phyloP scores from a whole-genome alignment of 257 asterid genomes.

The Solanum rostratum region DNA sequence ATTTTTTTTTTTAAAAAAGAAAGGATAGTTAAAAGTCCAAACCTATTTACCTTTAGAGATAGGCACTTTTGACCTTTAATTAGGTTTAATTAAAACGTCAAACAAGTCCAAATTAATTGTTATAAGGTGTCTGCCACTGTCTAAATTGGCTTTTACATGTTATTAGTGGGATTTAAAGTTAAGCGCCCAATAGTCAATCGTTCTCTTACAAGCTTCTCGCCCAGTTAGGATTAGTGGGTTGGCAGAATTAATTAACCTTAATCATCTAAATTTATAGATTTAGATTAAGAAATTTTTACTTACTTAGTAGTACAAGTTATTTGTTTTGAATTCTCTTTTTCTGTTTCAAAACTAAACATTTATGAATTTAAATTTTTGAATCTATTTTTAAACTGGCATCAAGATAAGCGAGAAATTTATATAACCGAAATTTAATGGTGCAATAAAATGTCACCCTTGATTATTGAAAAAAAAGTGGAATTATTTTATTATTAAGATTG shows the following conservation, averaged over 20 bases:
- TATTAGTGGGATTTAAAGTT: background rate
- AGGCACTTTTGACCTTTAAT: background rate
- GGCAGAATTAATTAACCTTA: fast-evolving
- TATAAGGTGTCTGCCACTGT: constrained; percentile 1
- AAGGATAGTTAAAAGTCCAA: no score
- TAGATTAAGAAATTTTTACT: background rate
- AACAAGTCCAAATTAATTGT: background rate
- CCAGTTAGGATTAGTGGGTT: background rate
- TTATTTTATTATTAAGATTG: no score
- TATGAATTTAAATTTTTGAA: no score
- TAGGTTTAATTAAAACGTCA: background rate
- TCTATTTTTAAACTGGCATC: no score
- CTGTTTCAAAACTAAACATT: no score
- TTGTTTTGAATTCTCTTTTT: no score
- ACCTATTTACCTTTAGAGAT: background rate
- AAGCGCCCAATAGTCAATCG: background rate
- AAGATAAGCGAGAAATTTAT: background rate
- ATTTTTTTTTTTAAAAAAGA: no score
- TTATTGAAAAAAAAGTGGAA: no score
- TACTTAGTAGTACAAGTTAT: background rate
- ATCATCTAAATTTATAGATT: fast-evolving
- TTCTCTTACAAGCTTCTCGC: background rate
- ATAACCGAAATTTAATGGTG: no score
- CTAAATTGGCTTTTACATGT: background rate
- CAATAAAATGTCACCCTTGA: background rate